Base-by-base conservation (phyloP, 257 asterid species). In the Plantago elongata region DNA sequence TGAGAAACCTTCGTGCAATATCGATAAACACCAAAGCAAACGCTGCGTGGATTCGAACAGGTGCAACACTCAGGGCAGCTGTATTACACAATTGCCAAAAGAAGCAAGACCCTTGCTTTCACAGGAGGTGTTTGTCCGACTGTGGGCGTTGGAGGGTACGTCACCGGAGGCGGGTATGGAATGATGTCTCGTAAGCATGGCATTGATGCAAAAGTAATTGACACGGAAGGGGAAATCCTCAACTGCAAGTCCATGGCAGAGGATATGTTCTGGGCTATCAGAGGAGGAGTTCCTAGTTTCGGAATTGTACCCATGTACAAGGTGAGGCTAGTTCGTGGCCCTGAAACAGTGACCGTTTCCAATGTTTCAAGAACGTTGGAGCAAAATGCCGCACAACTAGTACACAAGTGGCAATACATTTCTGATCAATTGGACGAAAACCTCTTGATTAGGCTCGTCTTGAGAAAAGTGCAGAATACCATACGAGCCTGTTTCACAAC, bases 81-180 rank as follows among this genome's bases (percentile, higher is more conserved):
- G 13, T 61, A 47, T 11, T 27, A 61, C 30, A 11, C 10, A 5
- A 48, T 61, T 1, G 43, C 22, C 11, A 18, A 5, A 13, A 45
- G 22, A 15, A 61, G 57, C 17, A 4, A 30, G 5, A 46, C 11
- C 7, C 66, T 45, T 12, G 57, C 45, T 7, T 61, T 61, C 15
- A 18, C 66, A 13, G 18, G 45, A 10, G 45, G 45, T 0, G 8
- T 61, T 3, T 45, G 43, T 12, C 45, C 66, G 11, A 47, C 56
- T 1, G 43, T 61, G 5, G 66, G 66, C 6, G 66, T 46, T 48
- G 66, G 66, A 4, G 66, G 66, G 15, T 44, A 60, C 11, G 11
- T 59, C 12, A 61, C 56, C 11, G 66, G 66, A 2, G 55, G 55
- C 4, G 66, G 66, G 14, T 61, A 15, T 27, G 66, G 66, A 1